Percentiles rank a stretch among this genome's conserved stretches.
These are phyloP conservation scores for Euphorbia peplus DNA, from an alignment of 345 rosid genomes.

Conservation along the genomic window DNA sequence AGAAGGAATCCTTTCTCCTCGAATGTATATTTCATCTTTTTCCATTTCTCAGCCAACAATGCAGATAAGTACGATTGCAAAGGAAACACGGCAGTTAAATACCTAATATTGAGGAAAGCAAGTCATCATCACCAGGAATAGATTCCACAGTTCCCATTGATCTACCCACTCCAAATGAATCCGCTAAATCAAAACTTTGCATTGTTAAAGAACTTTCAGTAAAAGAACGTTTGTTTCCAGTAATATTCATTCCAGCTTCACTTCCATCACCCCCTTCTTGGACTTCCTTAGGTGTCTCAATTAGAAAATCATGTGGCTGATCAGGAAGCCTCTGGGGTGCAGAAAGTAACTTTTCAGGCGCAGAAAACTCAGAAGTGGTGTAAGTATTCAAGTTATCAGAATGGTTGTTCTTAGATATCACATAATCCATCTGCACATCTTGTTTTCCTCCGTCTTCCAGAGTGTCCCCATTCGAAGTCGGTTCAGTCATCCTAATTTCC, in stretches of 20 bases:
- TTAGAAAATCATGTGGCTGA: slow-evolving; percentile 43
- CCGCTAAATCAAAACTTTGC: slow-evolving; percentile 61
- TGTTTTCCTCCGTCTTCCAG: slow-evolving; percentile 28
- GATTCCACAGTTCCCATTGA: slow-evolving; percentile 60
- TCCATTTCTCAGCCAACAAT: neutral
- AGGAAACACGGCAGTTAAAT: slow-evolving; percentile 17
- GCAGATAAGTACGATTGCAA: neutral
- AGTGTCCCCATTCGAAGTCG: slow-evolving; percentile 36
- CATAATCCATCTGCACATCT: slow-evolving; percentile 37
- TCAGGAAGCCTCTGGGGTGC: slow-evolving; percentile 44
- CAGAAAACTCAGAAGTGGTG: slow-evolving; percentile 47
- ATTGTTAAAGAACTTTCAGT: slow-evolving; percentile 68
- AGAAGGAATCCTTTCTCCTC: neutral
- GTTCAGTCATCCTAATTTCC: slow-evolving; percentile 40
- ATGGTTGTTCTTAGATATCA: slow-evolving; percentile 34
- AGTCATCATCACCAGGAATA: slow-evolving; percentile 91
- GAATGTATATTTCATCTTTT: neutral
- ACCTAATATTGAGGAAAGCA: slow-evolving; percentile 96
- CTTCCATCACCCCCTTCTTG: slow-evolving; percentile 35
- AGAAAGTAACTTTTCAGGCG: slow-evolving; percentile 77
- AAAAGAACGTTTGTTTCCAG: slow-evolving; percentile 71
- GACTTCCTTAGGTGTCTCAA: slow-evolving; percentile 61
- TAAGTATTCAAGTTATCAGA: slow-evolving; percentile 34
- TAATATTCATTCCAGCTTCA: slow-evolving; percentile 41
- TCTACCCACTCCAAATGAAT: slow-evolving; percentile 55